Evolutionary conservation across 2,329 filamentous ascomycete species (phyloP).

Genomic region (Cryphonectria nitschkei): DNA sequence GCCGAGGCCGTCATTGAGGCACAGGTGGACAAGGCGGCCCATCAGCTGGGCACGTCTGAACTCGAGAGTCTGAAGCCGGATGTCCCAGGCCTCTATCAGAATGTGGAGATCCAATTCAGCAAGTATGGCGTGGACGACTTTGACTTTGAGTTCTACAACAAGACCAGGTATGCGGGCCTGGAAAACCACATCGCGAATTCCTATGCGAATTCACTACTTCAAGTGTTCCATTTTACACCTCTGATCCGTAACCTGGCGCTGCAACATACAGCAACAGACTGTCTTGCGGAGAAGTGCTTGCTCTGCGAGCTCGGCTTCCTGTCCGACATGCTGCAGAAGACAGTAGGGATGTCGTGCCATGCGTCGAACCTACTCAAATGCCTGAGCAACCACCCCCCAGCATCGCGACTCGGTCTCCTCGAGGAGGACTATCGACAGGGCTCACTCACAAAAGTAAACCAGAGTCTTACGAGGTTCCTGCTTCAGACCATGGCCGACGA

Average conservation of each 20-base stretch:
- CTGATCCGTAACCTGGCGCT: conserved; percentile 85
- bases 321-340: conserved; percentile 98
- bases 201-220: conserved; percentile 89
- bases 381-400: conserved; percentile 80
- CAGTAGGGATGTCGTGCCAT: conserved; percentile 90
- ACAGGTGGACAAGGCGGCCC: conserved; percentile 59
- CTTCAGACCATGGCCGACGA: conserved; percentile 80
- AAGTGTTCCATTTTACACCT: conserved; percentile 90
- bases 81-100: conserved; percentile 85
- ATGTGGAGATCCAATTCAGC: conserved; percentile 98
- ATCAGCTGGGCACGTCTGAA: conserved; percentile 69
- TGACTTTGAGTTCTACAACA: conserved; percentile 98
- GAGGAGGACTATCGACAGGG: conserved; percentile 80
- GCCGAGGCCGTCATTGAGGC: conserved; percentile 48
- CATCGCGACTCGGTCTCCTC: conserved; percentile 75
- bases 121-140: conserved; percentile 99
- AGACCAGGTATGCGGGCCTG: conserved; percentile 85
- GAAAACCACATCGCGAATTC: conserved; percentile 98
- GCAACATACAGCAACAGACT: conserved; percentile 84
- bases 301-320: conserved; percentile 94
- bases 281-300: conserved; percentile 80
- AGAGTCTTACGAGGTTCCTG: conserved; percentile 83
- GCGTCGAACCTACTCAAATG: conserved; percentile 93
- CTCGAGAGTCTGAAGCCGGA: conserved; percentile 78
- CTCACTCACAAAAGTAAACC: conserved; percentile 79